These are phyloP conservation scores for Xylaria polymorpha DNA, from an alignment of 2,329 filamentous ascomycete genomes.

Conservation along the genomic window DNA sequence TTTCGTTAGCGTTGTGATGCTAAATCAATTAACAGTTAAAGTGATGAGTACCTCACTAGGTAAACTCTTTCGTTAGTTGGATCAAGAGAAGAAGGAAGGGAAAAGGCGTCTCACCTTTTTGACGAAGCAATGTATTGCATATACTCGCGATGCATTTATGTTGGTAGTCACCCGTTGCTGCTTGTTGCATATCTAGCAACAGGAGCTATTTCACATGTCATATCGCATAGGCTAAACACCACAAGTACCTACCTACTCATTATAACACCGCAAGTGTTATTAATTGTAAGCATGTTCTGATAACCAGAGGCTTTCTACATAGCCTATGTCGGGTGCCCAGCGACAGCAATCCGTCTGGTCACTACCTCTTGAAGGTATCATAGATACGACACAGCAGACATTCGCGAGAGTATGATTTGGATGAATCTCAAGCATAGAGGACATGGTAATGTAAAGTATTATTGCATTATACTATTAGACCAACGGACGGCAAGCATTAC, in stretches of 20 bases:
- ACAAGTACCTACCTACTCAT: background rate
- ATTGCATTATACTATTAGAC: conserved; percentile 38
- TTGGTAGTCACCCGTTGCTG: background rate
- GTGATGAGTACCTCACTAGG: background rate
- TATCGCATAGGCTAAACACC: background rate
- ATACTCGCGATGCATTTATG: background rate
- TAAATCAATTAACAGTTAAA: background rate
- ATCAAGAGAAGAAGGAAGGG: background rate
- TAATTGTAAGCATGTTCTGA: no score
- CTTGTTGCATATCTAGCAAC: background rate
- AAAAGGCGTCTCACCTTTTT: background rate
- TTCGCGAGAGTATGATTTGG: background rate
- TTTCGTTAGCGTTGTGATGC: background rate
- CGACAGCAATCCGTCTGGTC: background rate
- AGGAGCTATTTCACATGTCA: background rate
- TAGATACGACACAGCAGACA: background rate
- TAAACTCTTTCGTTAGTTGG: background rate
- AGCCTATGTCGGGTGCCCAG: background rate
- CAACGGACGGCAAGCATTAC: conserved; percentile 19
- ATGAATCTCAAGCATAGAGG: background rate
- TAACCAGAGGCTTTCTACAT: background rate
- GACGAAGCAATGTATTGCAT: background rate
- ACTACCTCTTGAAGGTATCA: background rate
- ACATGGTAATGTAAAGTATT: conserved; percentile 28
- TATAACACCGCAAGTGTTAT: background rate